phyloP scores from a whole-genome alignment of 2,329 filamentous ascomycete species.

The Talaromyces sp. region DNA sequence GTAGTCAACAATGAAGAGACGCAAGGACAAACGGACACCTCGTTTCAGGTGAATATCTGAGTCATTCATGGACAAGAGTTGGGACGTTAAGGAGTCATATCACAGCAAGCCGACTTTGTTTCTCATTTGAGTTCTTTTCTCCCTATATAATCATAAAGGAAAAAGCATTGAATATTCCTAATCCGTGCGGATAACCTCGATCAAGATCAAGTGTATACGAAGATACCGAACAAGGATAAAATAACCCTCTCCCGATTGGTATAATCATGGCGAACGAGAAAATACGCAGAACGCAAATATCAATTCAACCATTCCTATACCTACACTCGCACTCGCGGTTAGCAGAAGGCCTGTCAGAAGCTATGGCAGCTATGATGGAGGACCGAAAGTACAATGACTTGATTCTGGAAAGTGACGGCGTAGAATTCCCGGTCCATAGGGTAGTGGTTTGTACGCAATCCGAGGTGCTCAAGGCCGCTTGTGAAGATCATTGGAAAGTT shows the following conservation, averaged over 20 bases:
- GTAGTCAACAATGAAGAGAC: background rate
- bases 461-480: slow-evolving; percentile 6
- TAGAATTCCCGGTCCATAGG: slow-evolving; percentile 9
- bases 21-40: background rate
- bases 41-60: background rate
- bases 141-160: background rate
- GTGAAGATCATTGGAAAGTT: slow-evolving; percentile 2
- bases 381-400: slow-evolving; percentile 8
- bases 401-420: slow-evolving; percentile 9
- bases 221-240: background rate
- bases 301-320: background rate
- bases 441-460: slow-evolving; percentile 9
- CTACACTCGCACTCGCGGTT: background rate
- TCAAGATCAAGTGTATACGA: background rate
- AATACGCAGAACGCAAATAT: background rate
- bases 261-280: background rate
- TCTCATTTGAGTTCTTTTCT: background rate
- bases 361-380: background rate
- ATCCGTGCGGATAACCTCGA: background rate
- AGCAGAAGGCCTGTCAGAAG: background rate
- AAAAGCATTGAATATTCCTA: background rate
- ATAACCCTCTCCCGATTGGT: background rate
- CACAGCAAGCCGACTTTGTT: background rate
- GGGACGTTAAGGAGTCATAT: background rate
- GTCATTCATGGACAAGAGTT: background rate